Percentiles rank a stretch among this genome's conserved stretches.
Conservation (phyloP, 257 asterid genomes). For the Solanum chaucha region DNA sequence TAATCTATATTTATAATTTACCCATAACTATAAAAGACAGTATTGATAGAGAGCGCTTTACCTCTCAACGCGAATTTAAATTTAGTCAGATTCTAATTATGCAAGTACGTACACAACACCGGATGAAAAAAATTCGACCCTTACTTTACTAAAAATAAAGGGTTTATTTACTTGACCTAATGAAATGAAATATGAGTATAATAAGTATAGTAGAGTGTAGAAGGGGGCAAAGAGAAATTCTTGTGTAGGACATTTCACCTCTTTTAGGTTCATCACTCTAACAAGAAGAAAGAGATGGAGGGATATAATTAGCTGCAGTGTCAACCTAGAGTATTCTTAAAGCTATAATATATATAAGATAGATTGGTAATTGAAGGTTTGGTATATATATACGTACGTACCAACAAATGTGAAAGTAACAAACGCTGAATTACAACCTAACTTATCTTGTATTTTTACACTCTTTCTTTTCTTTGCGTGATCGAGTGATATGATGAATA, state of each 20-base stretch:
- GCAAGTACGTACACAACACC: not conserved
- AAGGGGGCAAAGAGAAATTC: slow-evolving; percentile 43
- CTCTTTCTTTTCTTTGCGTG: not conserved
- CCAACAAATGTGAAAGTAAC: slow-evolving; percentile 65
- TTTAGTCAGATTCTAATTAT: not conserved
- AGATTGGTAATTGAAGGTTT: not conserved
- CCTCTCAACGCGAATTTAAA: not conserved
- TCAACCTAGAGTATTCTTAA: slow-evolving; percentile 59
- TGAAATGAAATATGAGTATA: not conserved
- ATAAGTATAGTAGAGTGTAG: slow-evolving; percentile 37
- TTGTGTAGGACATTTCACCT: slow-evolving; percentile 56
- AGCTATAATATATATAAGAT: slow-evolving; percentile 15
- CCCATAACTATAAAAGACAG: not conserved
- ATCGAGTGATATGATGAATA: not conserved
- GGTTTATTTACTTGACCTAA: not conserved
- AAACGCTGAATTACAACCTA: slow-evolving; percentile 8
- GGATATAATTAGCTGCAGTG: slow-evolving; percentile 21
- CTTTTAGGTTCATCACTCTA: slow-evolving; percentile 11
- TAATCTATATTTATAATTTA: not conserved
- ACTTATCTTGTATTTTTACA: slow-evolving; percentile 1
- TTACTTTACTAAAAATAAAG: not conserved
- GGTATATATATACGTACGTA: slow-evolving; percentile 7
- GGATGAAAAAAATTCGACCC: not conserved
- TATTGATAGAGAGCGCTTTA: too few species aligned
- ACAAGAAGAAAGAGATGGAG: slow-evolving; percentile 3